Percentiles rank a stretch among this genome's conserved stretches.
Conservation (phyloP, 2,329 filamentous ascomycete species). For the Davidsoniella australis region DNA sequence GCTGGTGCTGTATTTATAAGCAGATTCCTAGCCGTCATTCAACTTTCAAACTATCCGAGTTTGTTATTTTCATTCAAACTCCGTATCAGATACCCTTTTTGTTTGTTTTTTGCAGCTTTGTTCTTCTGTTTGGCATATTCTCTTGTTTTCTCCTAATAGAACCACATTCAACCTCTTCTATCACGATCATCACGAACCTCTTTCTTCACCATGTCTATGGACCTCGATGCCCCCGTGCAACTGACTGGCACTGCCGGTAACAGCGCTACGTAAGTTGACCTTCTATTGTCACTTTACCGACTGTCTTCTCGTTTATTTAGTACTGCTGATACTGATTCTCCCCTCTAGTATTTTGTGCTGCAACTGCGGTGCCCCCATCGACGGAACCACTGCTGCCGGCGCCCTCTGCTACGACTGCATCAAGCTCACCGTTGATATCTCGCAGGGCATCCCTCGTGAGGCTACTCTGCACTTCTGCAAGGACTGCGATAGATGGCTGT, state of each 20-base stretch:
- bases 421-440: constrained; percentile 87
- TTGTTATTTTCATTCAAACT: background rate
- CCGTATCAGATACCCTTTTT: background rate
- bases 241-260: constrained; percentile 19
- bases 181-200: background rate
- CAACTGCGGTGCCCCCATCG: constrained; percentile 91
- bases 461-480: constrained; percentile 78
- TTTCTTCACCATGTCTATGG: constrained; percentile 22
- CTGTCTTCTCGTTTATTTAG: background rate
- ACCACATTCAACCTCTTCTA: background rate
- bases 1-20: background rate
- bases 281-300: background rate
- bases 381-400: constrained; percentile 70
- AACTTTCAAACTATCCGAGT: background rate
- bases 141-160: background rate
- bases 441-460: constrained; percentile 78
- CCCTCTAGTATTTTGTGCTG: constrained; percentile 71
- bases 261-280: constrained; percentile 24
- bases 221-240: constrained; percentile 27
- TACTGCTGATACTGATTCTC: constrained; percentile 7
- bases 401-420: constrained; percentile 93
- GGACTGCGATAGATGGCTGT: constrained; percentile 87
- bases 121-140: background rate
- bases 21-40: background rate
- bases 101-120: background rate